phyloP scores from a whole-genome alignment of 495 filamentous ascomycete genomes.

The Annulohypoxylon nitens region DNA sequence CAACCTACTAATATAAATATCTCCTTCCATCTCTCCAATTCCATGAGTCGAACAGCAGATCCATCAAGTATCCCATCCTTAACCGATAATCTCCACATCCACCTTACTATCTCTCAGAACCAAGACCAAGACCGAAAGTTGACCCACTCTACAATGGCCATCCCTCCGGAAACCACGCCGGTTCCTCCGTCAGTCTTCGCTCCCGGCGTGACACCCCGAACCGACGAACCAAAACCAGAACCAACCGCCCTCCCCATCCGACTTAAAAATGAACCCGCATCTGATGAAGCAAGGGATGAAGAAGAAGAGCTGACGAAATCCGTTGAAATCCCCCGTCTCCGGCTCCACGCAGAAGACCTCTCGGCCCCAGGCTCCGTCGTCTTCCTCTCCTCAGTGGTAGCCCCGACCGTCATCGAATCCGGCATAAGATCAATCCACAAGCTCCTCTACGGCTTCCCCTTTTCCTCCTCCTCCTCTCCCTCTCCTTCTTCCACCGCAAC shows the following conservation, averaged over 20 bases:
- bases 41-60: constrained; percentile 22
- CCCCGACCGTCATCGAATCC: constrained; percentile 67
- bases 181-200: constrained; percentile 50
- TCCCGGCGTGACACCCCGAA: constrained; percentile 46
- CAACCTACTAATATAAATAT: not conserved
- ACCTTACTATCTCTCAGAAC: constrained; percentile 21
- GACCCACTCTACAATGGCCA: constrained; percentile 34
- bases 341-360: constrained; percentile 78
- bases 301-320: constrained; percentile 20
- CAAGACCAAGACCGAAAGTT: constrained; percentile 1
- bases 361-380: constrained; percentile 69
- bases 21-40: not conserved
- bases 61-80: constrained; percentile 14
- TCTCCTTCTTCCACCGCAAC: constrained; percentile 58
- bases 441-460: constrained; percentile 38
- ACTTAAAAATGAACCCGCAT: not conserved
- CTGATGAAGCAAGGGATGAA: constrained; percentile 9
- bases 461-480: constrained; percentile 65
- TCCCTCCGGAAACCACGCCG: constrained; percentile 50
- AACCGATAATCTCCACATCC: constrained; percentile 23
- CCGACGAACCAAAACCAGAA: constrained; percentile 1
- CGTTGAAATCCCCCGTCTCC: constrained; percentile 69
- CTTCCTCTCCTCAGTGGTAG: constrained; percentile 73
- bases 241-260: constrained; percentile 29
- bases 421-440: constrained; percentile 71